Evolutionary conservation across 208 protist genomes (phyloP).

Genomic region (Spongospora subterranea): DNA sequence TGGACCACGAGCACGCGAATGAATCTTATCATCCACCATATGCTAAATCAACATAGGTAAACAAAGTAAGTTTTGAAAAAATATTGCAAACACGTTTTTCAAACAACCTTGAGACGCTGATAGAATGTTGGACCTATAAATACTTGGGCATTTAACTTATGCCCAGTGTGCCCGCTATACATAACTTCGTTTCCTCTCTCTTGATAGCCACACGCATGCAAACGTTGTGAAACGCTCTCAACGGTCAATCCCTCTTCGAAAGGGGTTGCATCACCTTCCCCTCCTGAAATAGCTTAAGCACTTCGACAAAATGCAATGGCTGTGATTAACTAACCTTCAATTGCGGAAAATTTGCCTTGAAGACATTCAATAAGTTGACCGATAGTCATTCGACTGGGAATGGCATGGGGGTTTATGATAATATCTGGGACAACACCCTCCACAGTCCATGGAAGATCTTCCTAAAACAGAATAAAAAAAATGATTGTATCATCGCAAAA

Average conservation of each 20-base stretch:
- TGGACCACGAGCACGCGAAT: slow-evolving; percentile 85
- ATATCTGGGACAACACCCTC: slow-evolving; percentile 95
- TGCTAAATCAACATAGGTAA: slow-evolving; percentile 84
- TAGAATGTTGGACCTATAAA: slow-evolving; percentile 96
- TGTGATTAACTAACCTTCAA: too few species aligned
- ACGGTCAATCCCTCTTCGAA: slow-evolving; percentile 87
- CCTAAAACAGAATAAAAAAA: too few species aligned
- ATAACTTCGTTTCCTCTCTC: slow-evolving; percentile 75
- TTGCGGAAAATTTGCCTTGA: slow-evolving; percentile 68
- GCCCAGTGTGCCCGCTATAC: slow-evolving; percentile 93
- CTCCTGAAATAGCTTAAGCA: too few species aligned
- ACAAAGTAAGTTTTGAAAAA: background rate
- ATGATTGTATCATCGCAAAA: too few species aligned
- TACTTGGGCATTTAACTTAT: slow-evolving; percentile 84
- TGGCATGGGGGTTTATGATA: slow-evolving; percentile 98
- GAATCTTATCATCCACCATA: slow-evolving; percentile 95
- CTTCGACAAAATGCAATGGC: too few species aligned
- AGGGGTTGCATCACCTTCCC: slow-evolving; percentile 90
- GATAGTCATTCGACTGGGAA: slow-evolving; percentile 98
- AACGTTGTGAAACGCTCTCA: slow-evolving; percentile 71
- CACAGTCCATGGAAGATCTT: slow-evolving; percentile 93
- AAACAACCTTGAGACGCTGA: slow-evolving; percentile 74
- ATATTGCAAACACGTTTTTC: background rate
- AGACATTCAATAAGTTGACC: slow-evolving; percentile 94
- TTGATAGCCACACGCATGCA: slow-evolving; percentile 71